phyloP scores from a whole-genome alignment of 148 eudicot genomes.

The Heliamphora exappendiculata region DNA sequence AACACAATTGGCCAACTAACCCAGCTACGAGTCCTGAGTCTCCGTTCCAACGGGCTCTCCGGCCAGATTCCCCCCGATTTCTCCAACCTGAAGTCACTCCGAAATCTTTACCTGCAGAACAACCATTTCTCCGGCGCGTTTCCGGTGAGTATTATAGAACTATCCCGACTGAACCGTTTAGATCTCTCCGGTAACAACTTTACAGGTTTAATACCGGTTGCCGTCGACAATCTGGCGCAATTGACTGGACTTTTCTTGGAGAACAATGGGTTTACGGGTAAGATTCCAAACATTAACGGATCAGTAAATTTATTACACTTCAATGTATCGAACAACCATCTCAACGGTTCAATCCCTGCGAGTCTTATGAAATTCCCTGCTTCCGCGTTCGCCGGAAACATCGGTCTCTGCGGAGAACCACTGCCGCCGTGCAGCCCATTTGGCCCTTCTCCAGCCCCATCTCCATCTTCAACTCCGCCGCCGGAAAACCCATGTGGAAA shows the following conservation, averaged over 20 bases:
- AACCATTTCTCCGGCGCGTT: constrained; percentile 57
- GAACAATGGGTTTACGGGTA: constrained; percentile 51
- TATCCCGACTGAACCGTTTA: constrained; percentile 46
- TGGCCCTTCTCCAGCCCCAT: constrained; percentile 54
- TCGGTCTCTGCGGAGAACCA: constrained; percentile 65
- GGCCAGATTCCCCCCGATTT: constrained; percentile 48
- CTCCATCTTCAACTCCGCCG: constrained; percentile 17
- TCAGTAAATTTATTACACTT: constrained; percentile 27
- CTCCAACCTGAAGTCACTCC: constrained; percentile 42
- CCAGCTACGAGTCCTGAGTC: constrained; percentile 35
- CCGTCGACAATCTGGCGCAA: constrained; percentile 46
- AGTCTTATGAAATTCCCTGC: constrained; percentile 41
- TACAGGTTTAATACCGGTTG: constrained; percentile 61
- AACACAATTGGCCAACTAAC: constrained; percentile 36
- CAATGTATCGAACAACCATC: constrained; percentile 52
- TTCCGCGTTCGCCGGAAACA: constrained; percentile 58
- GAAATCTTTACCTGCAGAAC: constrained; percentile 53
- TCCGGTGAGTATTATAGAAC: constrained; percentile 38
- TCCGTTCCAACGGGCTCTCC: constrained; percentile 38
- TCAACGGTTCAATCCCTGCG: constrained; percentile 71
- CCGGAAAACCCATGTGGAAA: not conserved
- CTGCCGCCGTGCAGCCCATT: constrained; percentile 57
- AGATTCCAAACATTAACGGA: constrained; percentile 46
- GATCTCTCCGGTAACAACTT: constrained; percentile 62
- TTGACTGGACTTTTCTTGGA: constrained; percentile 51